These are phyloP conservation scores for Epithele typhae DNA, from an alignment of 768 basidiomycete species.

Conservation along the genomic window DNA sequence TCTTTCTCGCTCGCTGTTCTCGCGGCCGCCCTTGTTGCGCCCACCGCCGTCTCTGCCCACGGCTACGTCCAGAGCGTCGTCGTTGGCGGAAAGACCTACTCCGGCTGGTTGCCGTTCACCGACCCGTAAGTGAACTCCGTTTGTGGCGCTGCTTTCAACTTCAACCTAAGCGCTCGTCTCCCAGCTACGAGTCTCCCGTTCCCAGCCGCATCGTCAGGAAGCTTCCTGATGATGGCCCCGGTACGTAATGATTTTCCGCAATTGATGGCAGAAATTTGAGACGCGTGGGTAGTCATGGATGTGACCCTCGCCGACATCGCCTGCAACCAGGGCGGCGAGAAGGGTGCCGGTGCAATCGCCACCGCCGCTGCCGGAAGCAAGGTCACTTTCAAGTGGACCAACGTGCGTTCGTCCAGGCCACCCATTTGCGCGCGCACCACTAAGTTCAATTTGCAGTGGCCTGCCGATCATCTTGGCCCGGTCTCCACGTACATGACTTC, in stretches of 20 bases:
- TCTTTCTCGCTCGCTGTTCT: conserved; percentile 4
- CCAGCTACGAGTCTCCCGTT: conserved; percentile 21
- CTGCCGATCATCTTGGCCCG: conserved; percentile 42
- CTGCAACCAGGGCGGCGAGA: conserved; percentile 38
- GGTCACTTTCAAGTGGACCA: conserved; percentile 40
- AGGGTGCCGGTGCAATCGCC: conserved; percentile 30
- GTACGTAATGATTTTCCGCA: conserved; percentile 10
- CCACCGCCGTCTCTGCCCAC: conserved; percentile 20
- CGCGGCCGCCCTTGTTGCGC: conserved; percentile 7
- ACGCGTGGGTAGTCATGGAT: conserved; percentile 16
- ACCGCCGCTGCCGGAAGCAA: conserved; percentile 37
- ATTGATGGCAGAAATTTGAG: not conserved
- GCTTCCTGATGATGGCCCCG: conserved; percentile 28
- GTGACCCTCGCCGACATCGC: conserved; percentile 35
- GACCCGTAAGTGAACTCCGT: conserved; percentile 21
- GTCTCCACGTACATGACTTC: conserved; percentile 51
- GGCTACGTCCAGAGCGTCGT: conserved; percentile 20
- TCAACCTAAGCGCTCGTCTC: not conserved
- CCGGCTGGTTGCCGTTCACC: conserved; percentile 23
- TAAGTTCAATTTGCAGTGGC: conserved; percentile 18
- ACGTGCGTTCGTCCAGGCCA: conserved; percentile 27
- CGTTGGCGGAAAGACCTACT: conserved; percentile 18
- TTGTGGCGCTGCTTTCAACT: not conserved
- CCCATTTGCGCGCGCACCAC: too few relatives aligned
- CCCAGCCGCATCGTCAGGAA: conserved; percentile 26